phyloP scores from a whole-genome alignment of 2,329 filamentous ascomycete species.

The Orbilia brochopaga region DNA sequence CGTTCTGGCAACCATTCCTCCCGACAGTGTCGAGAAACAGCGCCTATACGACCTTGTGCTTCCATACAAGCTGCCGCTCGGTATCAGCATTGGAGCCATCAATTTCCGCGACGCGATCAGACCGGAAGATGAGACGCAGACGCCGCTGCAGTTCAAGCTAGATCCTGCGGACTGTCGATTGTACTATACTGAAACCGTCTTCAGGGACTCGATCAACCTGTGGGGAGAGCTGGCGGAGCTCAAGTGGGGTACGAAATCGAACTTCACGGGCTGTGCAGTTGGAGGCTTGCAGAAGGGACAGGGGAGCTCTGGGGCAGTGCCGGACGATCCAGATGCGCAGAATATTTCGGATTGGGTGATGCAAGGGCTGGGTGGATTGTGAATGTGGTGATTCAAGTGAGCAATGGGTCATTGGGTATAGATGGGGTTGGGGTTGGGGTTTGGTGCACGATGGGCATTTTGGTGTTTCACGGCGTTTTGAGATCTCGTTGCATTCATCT shows the following conservation, averaged over 20 bases:
- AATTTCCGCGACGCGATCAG: conserved; percentile 46
- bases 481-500: no score
- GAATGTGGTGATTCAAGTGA: neutral
- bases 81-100: conserved; percentile 13
- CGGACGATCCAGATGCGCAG: conserved; percentile 26
- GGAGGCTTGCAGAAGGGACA: conserved; percentile 36
- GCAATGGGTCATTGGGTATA: neutral
- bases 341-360: conserved; percentile 37
- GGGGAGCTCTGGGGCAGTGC: conserved; percentile 22
- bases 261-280: conserved; percentile 33
- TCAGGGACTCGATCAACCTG: conserved; percentile 24
- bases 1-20: conserved; percentile 5
- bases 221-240: conserved; percentile 39
- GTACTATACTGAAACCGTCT: conserved; percentile 56
- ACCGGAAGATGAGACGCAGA: conserved; percentile 35
- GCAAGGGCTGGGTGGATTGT: conserved; percentile 5
- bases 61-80: conserved; percentile 29
- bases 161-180: conserved; percentile 63
- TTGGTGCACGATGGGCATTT: no score
- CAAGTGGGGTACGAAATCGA: conserved; percentile 38
- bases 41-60: conserved; percentile 18
- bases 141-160: conserved; percentile 62
- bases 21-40: conserved; percentile 19
- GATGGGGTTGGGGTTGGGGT: neutral
- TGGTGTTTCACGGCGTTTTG: no score